A percentile compares a stretch with the other conserved stretches of the same genome.
Conservation (phyloP, 371 early-diverging fungal species). For the Mortierella sp. region DNA sequence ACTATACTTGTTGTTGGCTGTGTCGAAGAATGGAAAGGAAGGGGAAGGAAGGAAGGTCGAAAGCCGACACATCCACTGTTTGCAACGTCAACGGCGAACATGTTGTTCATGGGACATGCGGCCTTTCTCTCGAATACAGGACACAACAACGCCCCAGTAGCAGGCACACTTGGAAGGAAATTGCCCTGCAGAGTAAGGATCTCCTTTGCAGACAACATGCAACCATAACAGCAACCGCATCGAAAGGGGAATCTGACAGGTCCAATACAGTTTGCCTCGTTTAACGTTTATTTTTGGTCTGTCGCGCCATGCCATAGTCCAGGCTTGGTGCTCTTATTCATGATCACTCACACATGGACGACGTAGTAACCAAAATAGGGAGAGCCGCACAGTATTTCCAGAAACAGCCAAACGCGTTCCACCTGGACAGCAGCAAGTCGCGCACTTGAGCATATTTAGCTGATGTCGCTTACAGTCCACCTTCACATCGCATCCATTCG, state of each 20-base stretch:
- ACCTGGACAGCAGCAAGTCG: background rate
- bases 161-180: too few relatives aligned
- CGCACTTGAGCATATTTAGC: too few relatives aligned
- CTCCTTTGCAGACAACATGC: background rate
- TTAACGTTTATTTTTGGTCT: background rate
- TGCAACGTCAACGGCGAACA: background rate
- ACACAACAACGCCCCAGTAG: background rate
- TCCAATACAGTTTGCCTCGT: background rate
- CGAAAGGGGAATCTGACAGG: background rate
- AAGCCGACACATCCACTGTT: background rate
- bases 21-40: background rate
- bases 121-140: background rate
- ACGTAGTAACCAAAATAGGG: background rate
- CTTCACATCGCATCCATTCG: too few relatives aligned
- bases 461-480: too few relatives aligned
- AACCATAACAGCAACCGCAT: background rate
- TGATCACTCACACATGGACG: background rate
- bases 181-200: background rate
- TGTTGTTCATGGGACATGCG: background rate
- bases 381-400: background rate
- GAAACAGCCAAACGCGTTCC: background rate
- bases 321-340: background rate
- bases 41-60: too few relatives aligned
- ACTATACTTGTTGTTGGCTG: background rate
- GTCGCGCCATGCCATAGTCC: background rate